phyloP scores from a whole-genome alignment of 768 basidiomycete genomes.

The Mycena galopus region DNA sequence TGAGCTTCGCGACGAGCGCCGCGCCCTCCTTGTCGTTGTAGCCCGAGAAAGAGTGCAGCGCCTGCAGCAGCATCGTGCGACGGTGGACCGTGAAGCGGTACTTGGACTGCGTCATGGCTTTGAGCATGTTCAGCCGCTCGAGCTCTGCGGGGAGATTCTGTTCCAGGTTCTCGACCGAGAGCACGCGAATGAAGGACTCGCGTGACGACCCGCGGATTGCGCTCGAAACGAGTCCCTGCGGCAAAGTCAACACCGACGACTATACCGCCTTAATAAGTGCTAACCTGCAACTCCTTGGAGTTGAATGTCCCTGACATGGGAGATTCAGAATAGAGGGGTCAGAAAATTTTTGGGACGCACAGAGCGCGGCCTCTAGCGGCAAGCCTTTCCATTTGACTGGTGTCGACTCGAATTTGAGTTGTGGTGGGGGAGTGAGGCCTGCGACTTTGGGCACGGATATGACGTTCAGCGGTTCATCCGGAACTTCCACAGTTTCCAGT shows the following conservation, averaged over 20 bases:
- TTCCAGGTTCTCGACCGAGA: constrained; percentile 74
- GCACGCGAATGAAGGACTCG: constrained; percentile 78
- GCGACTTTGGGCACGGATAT: constrained; percentile 32
- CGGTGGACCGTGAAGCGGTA: constrained; percentile 78
- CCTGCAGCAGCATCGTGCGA: constrained; percentile 79
- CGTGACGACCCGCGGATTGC: constrained; percentile 78
- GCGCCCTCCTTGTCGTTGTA: constrained; percentile 54
- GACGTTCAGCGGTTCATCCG: constrained; percentile 27
- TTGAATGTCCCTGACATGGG: constrained; percentile 66
- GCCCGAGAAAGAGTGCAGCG: constrained; percentile 67
- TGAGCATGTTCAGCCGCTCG: constrained; percentile 66
- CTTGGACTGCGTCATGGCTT: constrained; percentile 68
- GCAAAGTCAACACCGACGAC: constrained; percentile 35
- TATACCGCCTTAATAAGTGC: not conserved
- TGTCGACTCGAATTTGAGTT: constrained; percentile 67
- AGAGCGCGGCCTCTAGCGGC: constrained; percentile 76
- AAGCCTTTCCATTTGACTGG: constrained; percentile 78
- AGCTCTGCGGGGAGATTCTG: constrained; percentile 69
- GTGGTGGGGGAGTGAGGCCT: constrained; percentile 61
- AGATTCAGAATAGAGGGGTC: not conserved
- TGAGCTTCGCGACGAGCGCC: constrained; percentile 57
- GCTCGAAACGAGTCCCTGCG: constrained; percentile 76
- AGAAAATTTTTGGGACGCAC: constrained; percentile 47
- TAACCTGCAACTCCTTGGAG: constrained; percentile 63
- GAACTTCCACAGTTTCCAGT: not conserved